These are phyloP conservation scores for Penicillium manginii DNA, from an alignment of 495 filamentous ascomycete genomes.

Conservation along the genomic window DNA sequence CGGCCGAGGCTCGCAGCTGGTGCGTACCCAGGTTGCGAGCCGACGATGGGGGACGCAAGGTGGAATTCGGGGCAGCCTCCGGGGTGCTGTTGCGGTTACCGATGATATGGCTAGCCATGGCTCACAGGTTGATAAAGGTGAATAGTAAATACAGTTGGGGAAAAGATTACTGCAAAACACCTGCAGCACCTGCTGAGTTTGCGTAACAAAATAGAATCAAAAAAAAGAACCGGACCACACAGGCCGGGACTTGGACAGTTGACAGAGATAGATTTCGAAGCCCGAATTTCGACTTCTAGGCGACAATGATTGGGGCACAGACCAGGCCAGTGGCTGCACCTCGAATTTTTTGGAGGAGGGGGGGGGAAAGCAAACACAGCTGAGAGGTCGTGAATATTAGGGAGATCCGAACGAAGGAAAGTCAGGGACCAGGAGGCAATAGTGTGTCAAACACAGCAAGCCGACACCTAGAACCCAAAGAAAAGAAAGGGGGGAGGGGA, in stretches of 20 bases:
- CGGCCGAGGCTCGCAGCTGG: slow-evolving; percentile 90
- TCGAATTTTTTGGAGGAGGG: slow-evolving; percentile 16
- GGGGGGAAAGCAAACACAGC: slow-evolving; percentile 22
- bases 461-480: slow-evolving; percentile 35
- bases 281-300: slow-evolving; percentile 34
- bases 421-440: slow-evolving; percentile 41
- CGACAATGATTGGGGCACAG: slow-evolving; percentile 46
- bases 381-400: slow-evolving; percentile 21
- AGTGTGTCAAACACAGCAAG: slow-evolving; percentile 58
- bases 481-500: slow-evolving; percentile 27
- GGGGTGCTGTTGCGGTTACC: slow-evolving; percentile 98
- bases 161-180: slow-evolving; percentile 61
- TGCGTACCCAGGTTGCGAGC: slow-evolving; percentile 81
- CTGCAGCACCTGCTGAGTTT: slow-evolving; percentile 95
- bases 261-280: slow-evolving; percentile 16
- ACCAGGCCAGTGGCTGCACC: slow-evolving; percentile 58
- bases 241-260: slow-evolving; percentile 22
- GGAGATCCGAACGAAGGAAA: slow-evolving; percentile 44
- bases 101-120: slow-evolving; percentile 64
- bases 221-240: slow-evolving; percentile 21
- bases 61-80: slow-evolving; percentile 82
- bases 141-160: slow-evolving; percentile 46
- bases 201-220: slow-evolving; percentile 38
- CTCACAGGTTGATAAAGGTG: slow-evolving; percentile 36
- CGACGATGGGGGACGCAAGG: slow-evolving; percentile 86